Percentiles rank a stretch among this genome's conserved stretches.
Conservation (phyloP, 306 rosid genomes). For the Vigna angularis region DNA sequence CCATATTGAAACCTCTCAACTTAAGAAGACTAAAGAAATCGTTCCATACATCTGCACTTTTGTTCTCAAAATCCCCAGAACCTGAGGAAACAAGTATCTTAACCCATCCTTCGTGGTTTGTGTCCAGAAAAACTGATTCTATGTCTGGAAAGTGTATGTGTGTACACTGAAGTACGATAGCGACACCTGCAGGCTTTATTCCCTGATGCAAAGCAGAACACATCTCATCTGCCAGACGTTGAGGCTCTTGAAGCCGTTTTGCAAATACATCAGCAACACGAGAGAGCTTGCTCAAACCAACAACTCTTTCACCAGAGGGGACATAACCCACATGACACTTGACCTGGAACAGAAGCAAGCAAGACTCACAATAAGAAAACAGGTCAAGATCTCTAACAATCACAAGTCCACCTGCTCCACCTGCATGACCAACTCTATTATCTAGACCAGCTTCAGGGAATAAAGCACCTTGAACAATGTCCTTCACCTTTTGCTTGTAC, state of each 20-base stretch:
- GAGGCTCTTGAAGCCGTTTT: constrained; percentile 69
- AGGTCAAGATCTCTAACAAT: constrained; percentile 87
- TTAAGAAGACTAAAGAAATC: constrained; percentile 81
- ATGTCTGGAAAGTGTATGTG: constrained; percentile 77
- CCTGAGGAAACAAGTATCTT: constrained; percentile 74
- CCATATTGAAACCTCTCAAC: constrained; percentile 64
- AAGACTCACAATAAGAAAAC: constrained; percentile 92
- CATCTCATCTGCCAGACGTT: constrained; percentile 55
- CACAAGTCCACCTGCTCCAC: constrained; percentile 96
- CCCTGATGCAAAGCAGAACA: constrained; percentile 60
- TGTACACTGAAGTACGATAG: constrained; percentile 69
- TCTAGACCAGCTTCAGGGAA: constrained; percentile 95
- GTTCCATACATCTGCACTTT: constrained; percentile 64
- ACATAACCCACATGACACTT: constrained; percentile 95
- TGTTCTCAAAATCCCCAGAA: constrained; percentile 74
- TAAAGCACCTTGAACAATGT: constrained; percentile 88
- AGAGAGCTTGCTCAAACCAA: constrained; percentile 92
- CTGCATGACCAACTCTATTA: constrained; percentile 79
- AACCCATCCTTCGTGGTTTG: constrained; percentile 71
- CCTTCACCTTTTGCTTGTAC: constrained; percentile 75
- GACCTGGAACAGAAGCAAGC: constrained; percentile 94
- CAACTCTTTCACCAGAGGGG: constrained; percentile 82
- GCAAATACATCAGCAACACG: constrained; percentile 69
- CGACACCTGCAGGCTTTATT: constrained; percentile 93
- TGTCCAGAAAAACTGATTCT: constrained; percentile 67